Conservation (phyloP, 108 stramenopile genomes). For the Parmales sp. region DNA sequence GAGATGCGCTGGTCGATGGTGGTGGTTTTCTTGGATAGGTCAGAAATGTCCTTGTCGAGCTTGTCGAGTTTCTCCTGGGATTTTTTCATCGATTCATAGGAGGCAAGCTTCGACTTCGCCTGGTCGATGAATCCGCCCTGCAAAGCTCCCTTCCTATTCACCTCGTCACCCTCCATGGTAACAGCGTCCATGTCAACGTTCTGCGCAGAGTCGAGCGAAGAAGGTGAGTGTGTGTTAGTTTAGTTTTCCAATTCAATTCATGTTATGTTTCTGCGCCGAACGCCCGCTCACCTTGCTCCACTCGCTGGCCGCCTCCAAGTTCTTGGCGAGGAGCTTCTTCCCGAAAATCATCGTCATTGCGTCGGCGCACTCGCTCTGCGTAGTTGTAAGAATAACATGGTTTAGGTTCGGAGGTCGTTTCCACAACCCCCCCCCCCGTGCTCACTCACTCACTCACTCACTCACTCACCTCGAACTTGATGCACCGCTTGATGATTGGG, state of each 20-base stretch:
- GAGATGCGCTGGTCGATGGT: conserved; percentile 56
- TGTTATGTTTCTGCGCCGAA: no score
- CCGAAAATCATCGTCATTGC: conserved; percentile 93
- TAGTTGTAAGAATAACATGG: no score
- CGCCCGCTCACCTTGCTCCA: no score
- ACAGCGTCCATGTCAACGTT: conserved; percentile 79
- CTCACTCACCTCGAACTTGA: conserved; percentile 68
- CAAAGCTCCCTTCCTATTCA: conserved; percentile 78
- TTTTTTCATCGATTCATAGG: conserved; percentile 36
- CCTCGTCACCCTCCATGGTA: conserved; percentile 93
- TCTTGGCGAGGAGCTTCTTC: conserved; percentile 75
- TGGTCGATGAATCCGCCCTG: conserved; percentile 79
- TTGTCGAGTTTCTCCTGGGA: conserved; percentile 40
- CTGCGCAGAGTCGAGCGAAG: no score
- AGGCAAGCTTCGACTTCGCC: conserved; percentile 28
- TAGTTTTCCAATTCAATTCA: no score
- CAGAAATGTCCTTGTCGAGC: conserved; percentile 35
- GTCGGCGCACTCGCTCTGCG: conserved; percentile 49
- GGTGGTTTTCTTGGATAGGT: conserved; percentile 39
- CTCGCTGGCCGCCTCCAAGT: conserved; percentile 59
- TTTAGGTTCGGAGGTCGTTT: no score
- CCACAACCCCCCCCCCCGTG: no score
- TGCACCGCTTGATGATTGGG: conserved; percentile 51
- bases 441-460: no score
- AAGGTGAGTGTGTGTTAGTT: no score